Evolutionary conservation across 2,329 filamentous ascomycete species (phyloP).

Genomic region (Lachnellula cervina): DNA sequence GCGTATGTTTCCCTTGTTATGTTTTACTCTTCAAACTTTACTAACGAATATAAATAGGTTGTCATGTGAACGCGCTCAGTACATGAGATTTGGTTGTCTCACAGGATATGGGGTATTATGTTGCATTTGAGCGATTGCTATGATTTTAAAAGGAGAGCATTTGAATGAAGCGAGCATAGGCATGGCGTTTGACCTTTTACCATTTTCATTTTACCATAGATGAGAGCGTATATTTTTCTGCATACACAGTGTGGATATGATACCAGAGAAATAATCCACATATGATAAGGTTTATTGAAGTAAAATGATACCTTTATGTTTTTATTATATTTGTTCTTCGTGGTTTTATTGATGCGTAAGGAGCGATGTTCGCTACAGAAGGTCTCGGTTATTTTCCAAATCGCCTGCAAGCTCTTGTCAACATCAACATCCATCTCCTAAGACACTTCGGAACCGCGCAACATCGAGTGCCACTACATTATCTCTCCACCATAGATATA

Average conservation of each 20-base stretch:
- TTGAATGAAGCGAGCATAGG: constrained; percentile 19
- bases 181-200: constrained; percentile 13
- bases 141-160: constrained; percentile 7
- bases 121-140: not conserved
- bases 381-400: not conserved
- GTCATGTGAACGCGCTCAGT: constrained; percentile 24
- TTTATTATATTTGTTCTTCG: not conserved
- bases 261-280: too few relatives aligned
- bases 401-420: not conserved
- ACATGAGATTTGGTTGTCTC: not conserved
- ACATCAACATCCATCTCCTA: not conserved
- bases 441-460: not conserved
- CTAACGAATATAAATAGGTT: constrained; percentile 18
- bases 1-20: constrained; percentile 48
- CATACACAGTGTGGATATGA: too few relatives aligned
- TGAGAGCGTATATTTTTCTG: not conserved
- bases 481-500: not conserved
- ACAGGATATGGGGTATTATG: not conserved
- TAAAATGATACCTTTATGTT: constrained; percentile 20
- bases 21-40: too few relatives aligned
- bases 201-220: not conserved
- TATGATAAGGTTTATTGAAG: constrained; percentile 3
- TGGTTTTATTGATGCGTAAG: not conserved
- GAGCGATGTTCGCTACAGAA: not conserved
- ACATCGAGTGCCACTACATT: not conserved